These are phyloP conservation scores for Salix udensis DNA, from an alignment of 345 rosid species.

Conservation along the genomic window DNA sequence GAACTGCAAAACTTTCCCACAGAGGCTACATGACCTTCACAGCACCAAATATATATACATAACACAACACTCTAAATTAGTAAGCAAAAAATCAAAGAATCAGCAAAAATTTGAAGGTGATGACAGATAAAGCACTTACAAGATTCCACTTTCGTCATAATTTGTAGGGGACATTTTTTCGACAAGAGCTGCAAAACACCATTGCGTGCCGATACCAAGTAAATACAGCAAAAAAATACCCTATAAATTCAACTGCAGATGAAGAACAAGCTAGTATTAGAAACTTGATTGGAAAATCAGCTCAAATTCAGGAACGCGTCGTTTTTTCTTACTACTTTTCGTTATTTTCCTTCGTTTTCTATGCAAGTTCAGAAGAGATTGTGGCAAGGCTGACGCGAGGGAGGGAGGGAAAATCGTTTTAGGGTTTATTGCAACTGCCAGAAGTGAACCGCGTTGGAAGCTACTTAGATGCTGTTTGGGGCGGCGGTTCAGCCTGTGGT, in stretches of 20 bases:
- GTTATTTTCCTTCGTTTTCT: background rate
- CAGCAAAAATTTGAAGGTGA: background rate
- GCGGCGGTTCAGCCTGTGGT: too few species aligned
- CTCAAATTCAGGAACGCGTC: background rate
- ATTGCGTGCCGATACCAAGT: background rate
- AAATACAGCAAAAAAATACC: background rate
- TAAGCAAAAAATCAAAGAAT: background rate
- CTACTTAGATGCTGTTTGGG: too few species aligned
- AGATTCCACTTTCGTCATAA: conserved; percentile 12
- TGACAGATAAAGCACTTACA: background rate
- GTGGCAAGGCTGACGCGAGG: too few species aligned
- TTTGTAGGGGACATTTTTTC: background rate
- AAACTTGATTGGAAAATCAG: background rate
- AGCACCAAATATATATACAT: background rate
- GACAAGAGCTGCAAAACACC: conserved; percentile 16
- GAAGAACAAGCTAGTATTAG: background rate
- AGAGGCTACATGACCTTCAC: conserved; percentile 24
- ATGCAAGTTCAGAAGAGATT: background rate
- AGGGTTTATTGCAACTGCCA: background rate
- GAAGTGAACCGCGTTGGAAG: too few species aligned
- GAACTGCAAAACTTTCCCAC: conserved; percentile 22
- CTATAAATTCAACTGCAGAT: background rate
- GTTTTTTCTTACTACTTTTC: background rate
- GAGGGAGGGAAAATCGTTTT: background rate
- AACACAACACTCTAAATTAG: background rate